Percentiles rank a stretch among this genome's conserved stretches.
Evolutionary conservation across 345 rosid genomes (phyloP).

Genomic region (Lumnitzera littorea): DNA sequence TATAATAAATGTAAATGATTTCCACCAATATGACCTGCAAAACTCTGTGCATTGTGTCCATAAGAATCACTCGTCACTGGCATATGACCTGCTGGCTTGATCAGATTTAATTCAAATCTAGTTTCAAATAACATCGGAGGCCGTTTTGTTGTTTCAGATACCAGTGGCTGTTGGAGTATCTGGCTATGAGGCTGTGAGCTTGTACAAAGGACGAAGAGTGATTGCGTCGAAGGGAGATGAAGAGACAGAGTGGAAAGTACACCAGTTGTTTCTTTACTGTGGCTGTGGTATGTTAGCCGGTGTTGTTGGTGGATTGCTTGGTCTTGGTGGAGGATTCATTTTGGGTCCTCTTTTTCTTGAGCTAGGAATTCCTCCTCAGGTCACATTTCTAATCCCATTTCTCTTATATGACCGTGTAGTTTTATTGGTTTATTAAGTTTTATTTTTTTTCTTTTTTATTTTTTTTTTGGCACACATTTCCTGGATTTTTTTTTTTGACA

Average conservation of each 20-base stretch:
- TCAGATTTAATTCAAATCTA: too few relatives aligned
- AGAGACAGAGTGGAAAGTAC: constrained; percentile 16
- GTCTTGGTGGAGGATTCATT: constrained; percentile 44
- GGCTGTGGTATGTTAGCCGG: constrained; percentile 29
- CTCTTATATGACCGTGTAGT: too few relatives aligned
- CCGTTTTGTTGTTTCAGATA: constrained; percentile 9
- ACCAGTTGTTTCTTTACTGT: constrained; percentile 25
- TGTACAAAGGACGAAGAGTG: constrained; percentile 29
- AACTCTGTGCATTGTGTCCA: too few relatives aligned
- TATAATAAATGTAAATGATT: too few relatives aligned
- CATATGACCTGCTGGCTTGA: too few relatives aligned
- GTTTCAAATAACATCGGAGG: background rate
- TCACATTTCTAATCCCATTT: background rate
- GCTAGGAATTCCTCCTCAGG: constrained; percentile 41
- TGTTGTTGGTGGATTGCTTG: constrained; percentile 38
- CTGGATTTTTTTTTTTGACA: too few relatives aligned
- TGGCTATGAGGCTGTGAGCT: constrained; percentile 24
- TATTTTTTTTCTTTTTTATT: too few relatives aligned
- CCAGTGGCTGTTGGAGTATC: constrained; percentile 25
- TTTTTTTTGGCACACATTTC: too few relatives aligned
- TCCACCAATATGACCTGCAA: too few relatives aligned
- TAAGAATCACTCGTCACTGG: too few relatives aligned
- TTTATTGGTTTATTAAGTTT: too few relatives aligned
- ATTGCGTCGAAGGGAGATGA: constrained; percentile 32
- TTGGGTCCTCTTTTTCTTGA: constrained; percentile 38